These are phyloP conservation scores for Alternaria ethzedia DNA, from an alignment of 2,329 filamentous ascomycete species.

Conservation along the genomic window DNA sequence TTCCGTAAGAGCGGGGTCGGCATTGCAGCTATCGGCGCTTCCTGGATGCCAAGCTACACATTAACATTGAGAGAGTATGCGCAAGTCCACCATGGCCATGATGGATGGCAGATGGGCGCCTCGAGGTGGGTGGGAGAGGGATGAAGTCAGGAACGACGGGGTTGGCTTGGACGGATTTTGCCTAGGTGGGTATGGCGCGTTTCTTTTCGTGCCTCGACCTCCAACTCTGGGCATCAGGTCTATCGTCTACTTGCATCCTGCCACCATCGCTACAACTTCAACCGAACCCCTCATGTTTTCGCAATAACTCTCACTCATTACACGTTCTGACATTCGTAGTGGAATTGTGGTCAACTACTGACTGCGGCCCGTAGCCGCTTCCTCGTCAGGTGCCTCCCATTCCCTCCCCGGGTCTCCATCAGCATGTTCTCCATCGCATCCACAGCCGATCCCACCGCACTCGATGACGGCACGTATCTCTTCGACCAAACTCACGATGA, in stretches of 20 bases:
- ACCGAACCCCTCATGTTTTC: constrained; percentile 36
- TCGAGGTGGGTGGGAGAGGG: constrained; percentile 2
- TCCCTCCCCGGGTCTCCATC: constrained; percentile 21
- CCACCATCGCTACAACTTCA: constrained; percentile 38
- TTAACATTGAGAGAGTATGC: constrained; percentile 2
- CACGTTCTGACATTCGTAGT: constrained; percentile 16
- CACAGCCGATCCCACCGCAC: constrained; percentile 39
- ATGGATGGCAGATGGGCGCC: not conserved
- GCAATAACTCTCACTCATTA: constrained; percentile 18
- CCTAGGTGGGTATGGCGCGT: constrained; percentile 30
- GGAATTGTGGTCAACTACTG: constrained; percentile 22
- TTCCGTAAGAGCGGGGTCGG: constrained; percentile 15
- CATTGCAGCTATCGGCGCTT: constrained; percentile 9
- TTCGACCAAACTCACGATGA: constrained; percentile 42
- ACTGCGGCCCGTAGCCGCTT: constrained; percentile 28
- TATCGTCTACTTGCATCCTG: constrained; percentile 28
- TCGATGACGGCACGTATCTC: constrained; percentile 45
- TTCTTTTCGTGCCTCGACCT: constrained; percentile 38
- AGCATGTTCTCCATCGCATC: constrained; percentile 46
- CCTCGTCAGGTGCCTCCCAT: constrained; percentile 39
- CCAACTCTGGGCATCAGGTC: constrained; percentile 20
- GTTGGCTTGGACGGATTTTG: constrained; percentile 20
- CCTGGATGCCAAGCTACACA: constrained; percentile 7
- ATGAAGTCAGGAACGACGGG: constrained; percentile 18
- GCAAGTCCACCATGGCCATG: constrained; percentile 1